Base-by-base conservation (phyloP, 306 rosid genomes). In the Rubus parviflorus region DNA sequence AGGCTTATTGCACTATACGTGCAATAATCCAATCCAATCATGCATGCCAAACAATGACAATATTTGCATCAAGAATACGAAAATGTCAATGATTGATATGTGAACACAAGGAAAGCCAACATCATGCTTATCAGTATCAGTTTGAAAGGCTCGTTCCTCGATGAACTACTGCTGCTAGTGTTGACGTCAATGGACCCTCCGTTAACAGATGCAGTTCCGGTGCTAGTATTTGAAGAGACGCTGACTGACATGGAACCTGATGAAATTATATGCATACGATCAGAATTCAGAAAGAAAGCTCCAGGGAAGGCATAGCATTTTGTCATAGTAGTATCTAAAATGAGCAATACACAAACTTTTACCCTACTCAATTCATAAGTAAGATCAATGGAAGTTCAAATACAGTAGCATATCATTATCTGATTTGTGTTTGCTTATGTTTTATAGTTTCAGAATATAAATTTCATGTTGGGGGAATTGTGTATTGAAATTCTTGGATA, bases 201-300 rank as follows among this genome's bases (percentile, higher is more conserved):
- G 63, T 86, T 90, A 43, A 88, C 92, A 70, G 13, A 88, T 70
- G 83, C 86, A 68, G 88, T 90, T 68, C 92, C 85, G 0, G 84
- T 77, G 70, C 86, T 86, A 8, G 82, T 61, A 68, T 82, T 65
- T 70, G 92, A 79, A 42, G 92, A 77, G 16, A 90, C 95, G 81
- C 83, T 90, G 70, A 90, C 89, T 4, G 94, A 43, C 75, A 20
- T 54, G 2, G 92, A 81, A 83, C 94, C 94, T 90, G 43, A 66
- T 63, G 70, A 67, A 71, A 69, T 80, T 49, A 54, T 69, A 67
- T 16, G 25, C 43, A 71, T 64, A 38, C 48, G 13, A 11, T 75
- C 17, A 62, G 49, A 63, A 63, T 35, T 41, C 38, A 22, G 13
- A 37, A 22, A 11, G 16, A 37, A n/a, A 15, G 65, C 5, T 72